Percentiles rank a stretch among this genome's conserved stretches.
phyloP scores from a whole-genome alignment of 495 filamentous ascomycete species.

The Jackrogersella minutella region DNA sequence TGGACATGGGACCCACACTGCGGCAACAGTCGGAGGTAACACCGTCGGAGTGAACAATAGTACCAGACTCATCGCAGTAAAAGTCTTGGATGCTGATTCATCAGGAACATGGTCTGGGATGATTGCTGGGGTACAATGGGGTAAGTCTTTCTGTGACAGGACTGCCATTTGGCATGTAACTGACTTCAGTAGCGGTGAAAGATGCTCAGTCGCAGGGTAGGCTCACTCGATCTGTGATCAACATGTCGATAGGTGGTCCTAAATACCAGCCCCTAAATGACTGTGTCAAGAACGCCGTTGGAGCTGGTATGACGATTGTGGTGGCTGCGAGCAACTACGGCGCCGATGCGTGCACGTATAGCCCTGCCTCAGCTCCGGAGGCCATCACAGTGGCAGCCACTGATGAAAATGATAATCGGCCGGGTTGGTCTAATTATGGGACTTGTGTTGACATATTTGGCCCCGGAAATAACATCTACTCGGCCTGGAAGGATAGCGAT shows the following conservation, averaged over 20 bases:
- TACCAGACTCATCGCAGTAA: constrained; percentile 63
- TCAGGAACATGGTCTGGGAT: constrained; percentile 52
- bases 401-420: constrained; percentile 39
- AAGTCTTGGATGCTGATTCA: constrained; percentile 58
- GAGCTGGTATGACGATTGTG: constrained; percentile 51
- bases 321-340: constrained; percentile 55
- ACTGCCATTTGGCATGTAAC: neutral
- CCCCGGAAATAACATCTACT: constrained; percentile 39
- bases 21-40: constrained; percentile 61
- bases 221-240: constrained; percentile 48
- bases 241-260: constrained; percentile 54
- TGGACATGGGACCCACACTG: constrained; percentile 67
- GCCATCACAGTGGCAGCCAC: constrained; percentile 61
- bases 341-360: constrained; percentile 46
- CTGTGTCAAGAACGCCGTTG: constrained; percentile 46
- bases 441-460: constrained; percentile 49
- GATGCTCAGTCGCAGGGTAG: constrained; percentile 44
- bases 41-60: constrained; percentile 67
- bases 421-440: constrained; percentile 58
- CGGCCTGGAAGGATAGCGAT: constrained; percentile 48
- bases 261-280: constrained; percentile 52
- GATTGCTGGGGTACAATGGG: constrained; percentile 61
- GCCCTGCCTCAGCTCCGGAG: constrained; percentile 54
- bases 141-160: constrained; percentile 11
- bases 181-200: constrained; percentile 38